phyloP scores from a whole-genome alignment of 306 rosid species.

The Cicer arietinum region DNA sequence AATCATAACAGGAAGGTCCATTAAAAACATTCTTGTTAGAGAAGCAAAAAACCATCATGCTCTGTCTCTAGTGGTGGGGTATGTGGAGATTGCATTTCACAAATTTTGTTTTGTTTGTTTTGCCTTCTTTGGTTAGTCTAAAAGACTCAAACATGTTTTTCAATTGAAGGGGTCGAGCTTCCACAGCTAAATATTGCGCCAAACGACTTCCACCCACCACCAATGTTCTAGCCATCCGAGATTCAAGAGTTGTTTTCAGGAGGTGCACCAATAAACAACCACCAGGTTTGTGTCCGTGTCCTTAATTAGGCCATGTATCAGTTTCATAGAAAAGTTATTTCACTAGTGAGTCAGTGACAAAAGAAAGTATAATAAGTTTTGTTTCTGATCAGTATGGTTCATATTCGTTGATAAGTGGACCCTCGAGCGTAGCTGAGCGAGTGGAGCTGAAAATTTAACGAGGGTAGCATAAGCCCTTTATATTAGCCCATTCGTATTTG shows the following conservation, averaged over 20 bases:
- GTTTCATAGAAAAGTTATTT: conserved; percentile 2
- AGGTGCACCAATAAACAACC: conserved; percentile 63
- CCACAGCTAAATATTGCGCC: conserved; percentile 75
- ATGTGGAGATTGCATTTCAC: conserved; percentile 38
- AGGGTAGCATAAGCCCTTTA: too few species aligned
- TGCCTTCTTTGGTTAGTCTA: conserved; percentile 42
- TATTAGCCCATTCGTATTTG: too few species aligned
- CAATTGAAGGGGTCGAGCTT: conserved; percentile 59
- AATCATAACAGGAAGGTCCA: conserved; percentile 65
- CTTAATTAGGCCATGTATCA: conserved; percentile 3
- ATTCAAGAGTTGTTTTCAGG: conserved; percentile 72
- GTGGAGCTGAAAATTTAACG: too few species aligned
- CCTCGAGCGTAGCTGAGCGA: too few species aligned
- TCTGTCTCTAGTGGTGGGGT: conserved; percentile 82
- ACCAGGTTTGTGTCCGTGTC: conserved; percentile 66
- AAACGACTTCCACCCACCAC: conserved; percentile 66
- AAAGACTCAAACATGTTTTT: conserved; percentile 41
- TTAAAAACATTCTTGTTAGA: conserved; percentile 62
- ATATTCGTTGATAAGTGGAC: too few species aligned
- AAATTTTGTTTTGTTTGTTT: conserved; percentile 11
- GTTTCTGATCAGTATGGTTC: conserved; percentile 11
- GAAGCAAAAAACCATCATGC: conserved; percentile 72
- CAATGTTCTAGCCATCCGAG: conserved; percentile 69
- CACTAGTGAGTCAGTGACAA: background rate
- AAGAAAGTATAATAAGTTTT: conserved; percentile 4